Base-by-base conservation (phyloP, 2,329 filamentous ascomycete genomes). In the Teratosphaeriaceae sp. region DNA sequence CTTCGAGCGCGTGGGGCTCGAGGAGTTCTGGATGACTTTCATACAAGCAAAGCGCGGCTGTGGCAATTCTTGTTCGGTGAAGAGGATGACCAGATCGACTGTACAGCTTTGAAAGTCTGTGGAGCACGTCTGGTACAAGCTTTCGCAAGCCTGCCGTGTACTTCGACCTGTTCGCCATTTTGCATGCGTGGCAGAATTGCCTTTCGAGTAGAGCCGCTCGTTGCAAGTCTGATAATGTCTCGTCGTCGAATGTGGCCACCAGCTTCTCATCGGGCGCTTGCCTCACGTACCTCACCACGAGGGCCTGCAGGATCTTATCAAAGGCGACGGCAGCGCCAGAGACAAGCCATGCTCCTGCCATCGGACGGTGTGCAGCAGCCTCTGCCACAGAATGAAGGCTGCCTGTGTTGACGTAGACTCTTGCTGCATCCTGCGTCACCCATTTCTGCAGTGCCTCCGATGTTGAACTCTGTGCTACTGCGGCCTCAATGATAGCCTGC, bases 321-420 rank as follows among this genome's bases (percentile, higher is more conserved):
- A 61, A 34, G 7, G 48, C 43, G 11, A 58, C 38, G 2, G 49
- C 48, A 12, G 36, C 29, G 12, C 36, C 35, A n/a, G 52, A 54
- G 12, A 40, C 38, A 19, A 46, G 38, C 54, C 55, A 61, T 15
- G 49, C 50, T 26, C 42, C 31, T 3, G 38, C 21, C 11, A 54
- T 66, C 0, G 82, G 70, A 36, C 70, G 65, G 1, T 62, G 71
- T 1, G 69, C 60, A 5, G 83, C 67, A 2, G 65, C 62, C 4
- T 66, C 53, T 0, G 74, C 73, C n/a, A 85, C 70, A 1, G 64
- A 59, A n/a, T 68, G 60, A 20, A 85, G 63, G 1, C 74, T 68
- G 2, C 78, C 79, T 29, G 77, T 72, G 20, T 76, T 73, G 4
- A 85, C 69, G 53, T 84, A 70, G 41, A 73, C 74, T 13, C 75